Conservation (phyloP, 306 rosid genomes). For the Glycine latifolia region DNA sequence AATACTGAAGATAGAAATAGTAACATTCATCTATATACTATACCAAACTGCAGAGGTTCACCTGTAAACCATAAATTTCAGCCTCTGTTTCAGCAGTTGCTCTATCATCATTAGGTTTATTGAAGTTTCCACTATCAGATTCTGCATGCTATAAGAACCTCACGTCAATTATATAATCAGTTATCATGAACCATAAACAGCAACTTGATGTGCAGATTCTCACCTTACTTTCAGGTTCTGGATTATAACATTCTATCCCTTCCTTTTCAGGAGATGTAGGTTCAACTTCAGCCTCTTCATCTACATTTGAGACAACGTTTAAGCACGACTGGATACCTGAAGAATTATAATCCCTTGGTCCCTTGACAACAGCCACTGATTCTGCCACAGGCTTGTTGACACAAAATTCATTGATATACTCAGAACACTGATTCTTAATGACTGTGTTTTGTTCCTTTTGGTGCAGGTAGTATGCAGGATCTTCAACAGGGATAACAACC, state of each 20-base stretch:
- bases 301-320: slow-evolving; percentile 52
- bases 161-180: slow-evolving; percentile 26
- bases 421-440: slow-evolving; percentile 42
- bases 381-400: slow-evolving; percentile 44
- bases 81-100: slow-evolving; percentile 68
- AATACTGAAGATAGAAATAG: slow-evolving; percentile 24
- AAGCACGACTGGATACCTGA: slow-evolving; percentile 54
- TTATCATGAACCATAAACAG: slow-evolving; percentile 34
- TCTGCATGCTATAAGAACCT: slow-evolving; percentile 55
- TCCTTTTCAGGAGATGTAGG: slow-evolving; percentile 47
- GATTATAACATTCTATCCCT: slow-evolving; percentile 46
- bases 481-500: slow-evolving; percentile 45
- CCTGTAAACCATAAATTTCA: slow-evolving; percentile 81
- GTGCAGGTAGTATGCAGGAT: slow-evolving; percentile 36
- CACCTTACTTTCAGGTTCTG: slow-evolving; percentile 66
- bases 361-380: slow-evolving; percentile 49
- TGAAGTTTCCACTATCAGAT: slow-evolving; percentile 47
- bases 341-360: slow-evolving; percentile 50
- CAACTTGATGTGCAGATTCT: slow-evolving; percentile 40
- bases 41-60: slow-evolving; percentile 49
- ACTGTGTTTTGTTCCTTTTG: slow-evolving; percentile 37
- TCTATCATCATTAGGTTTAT: slow-evolving; percentile 59
- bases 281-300: slow-evolving; percentile 58
- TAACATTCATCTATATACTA: slow-evolving; percentile 23
- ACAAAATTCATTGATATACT: slow-evolving; percentile 37